Base-by-base conservation (phyloP, 202 grass and related monocot genomes). In the Tripidium arundinaceum region DNA sequence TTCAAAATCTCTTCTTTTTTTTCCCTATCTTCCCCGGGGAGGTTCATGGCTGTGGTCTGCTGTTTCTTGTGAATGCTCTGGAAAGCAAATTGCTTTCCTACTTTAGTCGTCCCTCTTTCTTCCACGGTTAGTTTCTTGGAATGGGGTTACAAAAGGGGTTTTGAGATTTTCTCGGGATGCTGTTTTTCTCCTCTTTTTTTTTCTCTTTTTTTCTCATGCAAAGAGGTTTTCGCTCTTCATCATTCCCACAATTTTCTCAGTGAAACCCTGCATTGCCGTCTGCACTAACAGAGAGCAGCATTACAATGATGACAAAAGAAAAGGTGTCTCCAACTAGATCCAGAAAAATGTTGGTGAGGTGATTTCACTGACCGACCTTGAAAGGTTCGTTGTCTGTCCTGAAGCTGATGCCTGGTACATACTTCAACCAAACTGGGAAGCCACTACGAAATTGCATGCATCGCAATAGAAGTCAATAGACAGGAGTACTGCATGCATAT, bases 341-440 rank as follows among this genome's bases (percentile, higher is more conserved):
- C 68, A 71, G 76, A 89, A n/a, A n/a, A 67, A 80, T 86, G 34
- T 5, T 27, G 34, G 39, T 4, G 58, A 78, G n/a, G 21, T 58
- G 21, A 58, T 58, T 78, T 70, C 10, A 80, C 41, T 37, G 1
- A 99, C 96, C 77, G 2, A 99, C 96, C 90, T 99, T 99, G 79
- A 99, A 99, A 65, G 96, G 96, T 27, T 88, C 92, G 55, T 99
- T 99, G 65, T 99, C 96, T 27, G 92, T 99, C 77, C 96, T 95
- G 80, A 99, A 99, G 87, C 92, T 95, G 83, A 99, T 99, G 66
- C 96, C 96, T 52, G 92, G 89, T 60, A 99, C 88, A 88, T 99
- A 99, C 77, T 99, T 99, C 65, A 99, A 81, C 96, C 96, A 99
- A 69, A 99, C 96, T 34, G 96, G 96, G 80, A 99, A 99, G 38